Conservation (phyloP, 768 basidiomycete species). For the Hebeloma cylindrosporum region DNA sequence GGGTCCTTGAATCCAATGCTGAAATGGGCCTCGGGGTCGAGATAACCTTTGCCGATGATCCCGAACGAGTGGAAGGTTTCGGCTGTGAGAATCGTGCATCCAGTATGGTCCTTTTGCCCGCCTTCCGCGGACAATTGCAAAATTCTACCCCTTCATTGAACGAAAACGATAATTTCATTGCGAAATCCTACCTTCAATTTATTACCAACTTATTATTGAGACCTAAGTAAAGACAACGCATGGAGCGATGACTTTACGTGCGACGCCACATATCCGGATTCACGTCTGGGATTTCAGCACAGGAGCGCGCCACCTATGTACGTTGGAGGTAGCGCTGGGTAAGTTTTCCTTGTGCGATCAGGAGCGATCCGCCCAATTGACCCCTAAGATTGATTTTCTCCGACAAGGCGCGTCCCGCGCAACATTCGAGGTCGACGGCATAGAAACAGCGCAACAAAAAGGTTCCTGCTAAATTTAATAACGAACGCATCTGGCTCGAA, state of each 20-base stretch:
- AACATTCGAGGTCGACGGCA: too few species aligned
- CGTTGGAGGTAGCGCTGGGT: conserved; percentile 13
- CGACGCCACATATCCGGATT: conserved; percentile 46
- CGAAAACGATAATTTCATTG: conserved; percentile 32
- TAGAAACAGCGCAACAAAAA: too few species aligned
- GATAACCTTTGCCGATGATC: conserved; percentile 38
- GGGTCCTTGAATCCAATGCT: conserved; percentile 14
- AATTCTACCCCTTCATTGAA: conserved; percentile 37
- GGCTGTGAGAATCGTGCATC: conserved; percentile 33
- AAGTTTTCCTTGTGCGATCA: conserved; percentile 23
- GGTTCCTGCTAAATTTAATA: too few species aligned
- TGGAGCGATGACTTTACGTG: conserved; percentile 39
- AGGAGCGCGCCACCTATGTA: conserved; percentile 32
- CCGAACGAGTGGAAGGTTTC: conserved; percentile 44
- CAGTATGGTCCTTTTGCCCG: conserved; percentile 40
- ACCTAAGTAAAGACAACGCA: conserved; percentile 30
- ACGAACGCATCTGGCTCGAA: too few species aligned
- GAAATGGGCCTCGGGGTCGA: conserved; percentile 22
- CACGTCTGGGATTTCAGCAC: conserved; percentile 25
- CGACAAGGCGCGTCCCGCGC: too few species aligned
- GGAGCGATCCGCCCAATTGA: conserved; percentile 21
- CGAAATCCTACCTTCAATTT: conserved; percentile 26
- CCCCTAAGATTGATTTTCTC: conserved; percentile 24
- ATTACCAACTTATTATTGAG: conserved; percentile 27
- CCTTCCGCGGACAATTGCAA: conserved; percentile 49